Evolutionary conservation across 2,329 filamentous ascomycete genomes (phyloP).

Genomic region (Ophiognomonia clavigignenti-juglandacearum): DNA sequence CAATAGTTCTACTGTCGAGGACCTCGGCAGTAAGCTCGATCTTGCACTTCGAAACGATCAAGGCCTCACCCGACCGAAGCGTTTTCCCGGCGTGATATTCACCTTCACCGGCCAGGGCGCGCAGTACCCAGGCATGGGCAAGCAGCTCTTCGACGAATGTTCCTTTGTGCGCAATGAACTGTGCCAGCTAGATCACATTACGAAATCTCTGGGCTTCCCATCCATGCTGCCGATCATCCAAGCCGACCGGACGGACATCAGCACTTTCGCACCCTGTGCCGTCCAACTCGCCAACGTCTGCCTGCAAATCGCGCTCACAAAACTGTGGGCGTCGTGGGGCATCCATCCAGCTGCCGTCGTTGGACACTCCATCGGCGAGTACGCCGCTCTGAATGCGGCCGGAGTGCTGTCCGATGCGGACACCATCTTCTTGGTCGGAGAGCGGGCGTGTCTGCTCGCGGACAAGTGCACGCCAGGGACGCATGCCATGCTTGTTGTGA

Average conservation of each 20-base stretch:
- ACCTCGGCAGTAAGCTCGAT: conserved; percentile 36
- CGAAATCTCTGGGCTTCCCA: conserved; percentile 45
- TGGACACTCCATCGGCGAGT: conserved; percentile 61
- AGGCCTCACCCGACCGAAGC: conserved; percentile 33
- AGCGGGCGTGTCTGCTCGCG: conserved; percentile 60
- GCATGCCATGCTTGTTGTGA: conserved; percentile 53
- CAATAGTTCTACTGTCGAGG: conserved; percentile 32
- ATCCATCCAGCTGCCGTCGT: conserved; percentile 42
- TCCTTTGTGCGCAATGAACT: conserved; percentile 25
- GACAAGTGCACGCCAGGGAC: conserved; percentile 60
- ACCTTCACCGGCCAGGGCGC: conserved; percentile 54
- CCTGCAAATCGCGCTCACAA: conserved; percentile 52
- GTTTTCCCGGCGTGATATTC: conserved; percentile 34
- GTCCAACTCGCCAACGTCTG: conserved; percentile 50
- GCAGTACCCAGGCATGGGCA: conserved; percentile 45
- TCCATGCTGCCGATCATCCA: conserved; percentile 46
- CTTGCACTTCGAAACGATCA: conserved; percentile 36
- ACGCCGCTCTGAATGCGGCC: conserved; percentile 64
- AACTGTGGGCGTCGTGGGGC: conserved; percentile 50
- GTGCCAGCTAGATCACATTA: conserved; percentile 49
- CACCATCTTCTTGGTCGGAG: conserved; percentile 66
- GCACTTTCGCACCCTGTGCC: conserved; percentile 36
- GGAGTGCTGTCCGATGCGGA: conserved; percentile 67
- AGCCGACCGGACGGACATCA: conserved; percentile 33
- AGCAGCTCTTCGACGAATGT: conserved; percentile 24